These are phyloP conservation scores for Conringia planisiliqua DNA, from an alignment of 345 rosid genomes.

Conservation along the genomic window DNA sequence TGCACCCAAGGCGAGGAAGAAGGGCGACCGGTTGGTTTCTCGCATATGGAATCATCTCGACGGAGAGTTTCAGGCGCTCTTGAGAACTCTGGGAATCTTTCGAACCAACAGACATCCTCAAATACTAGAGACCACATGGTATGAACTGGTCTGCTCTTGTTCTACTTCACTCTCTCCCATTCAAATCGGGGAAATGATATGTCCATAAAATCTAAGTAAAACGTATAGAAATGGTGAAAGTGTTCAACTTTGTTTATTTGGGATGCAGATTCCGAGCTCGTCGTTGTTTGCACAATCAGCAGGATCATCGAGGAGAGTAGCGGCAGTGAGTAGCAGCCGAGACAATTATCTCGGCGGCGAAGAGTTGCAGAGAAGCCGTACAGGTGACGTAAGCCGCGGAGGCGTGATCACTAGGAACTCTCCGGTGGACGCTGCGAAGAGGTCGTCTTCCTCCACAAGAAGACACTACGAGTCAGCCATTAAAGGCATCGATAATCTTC, in stretches of 20 bases:
- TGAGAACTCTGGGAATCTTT: conserved; percentile 48
- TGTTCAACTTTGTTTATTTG: background rate
- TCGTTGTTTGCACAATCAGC: conserved; percentile 54
- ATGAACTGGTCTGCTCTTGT: background rate
- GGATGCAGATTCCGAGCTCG: conserved; percentile 54
- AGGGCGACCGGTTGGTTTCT: conserved; percentile 39
- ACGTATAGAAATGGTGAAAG: background rate
- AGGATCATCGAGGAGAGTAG: conserved; percentile 55
- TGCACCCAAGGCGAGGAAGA: conserved; percentile 54
- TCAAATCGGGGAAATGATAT: too few relatives aligned
- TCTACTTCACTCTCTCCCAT: background rate
- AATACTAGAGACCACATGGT: conserved; percentile 37
- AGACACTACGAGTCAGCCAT: conserved; percentile 55
- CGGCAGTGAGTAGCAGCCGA: conserved; percentile 44
- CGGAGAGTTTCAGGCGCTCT: conserved; percentile 64
- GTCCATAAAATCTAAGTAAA: background rate
- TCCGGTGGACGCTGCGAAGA: conserved; percentile 14
- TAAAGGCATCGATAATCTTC: conserved; percentile 58
- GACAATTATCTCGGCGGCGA: conserved; percentile 51
- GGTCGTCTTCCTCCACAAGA: background rate
- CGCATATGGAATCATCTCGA: conserved; percentile 58
- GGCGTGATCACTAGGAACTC: conserved; percentile 18
- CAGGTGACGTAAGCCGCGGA: conserved; percentile 53
- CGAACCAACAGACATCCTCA: conserved; percentile 67
- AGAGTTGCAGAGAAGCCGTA: conserved; percentile 50